phyloP scores from a whole-genome alignment of 1,284 basidiomycete species.

The Pyrrhoderma noxium region DNA sequence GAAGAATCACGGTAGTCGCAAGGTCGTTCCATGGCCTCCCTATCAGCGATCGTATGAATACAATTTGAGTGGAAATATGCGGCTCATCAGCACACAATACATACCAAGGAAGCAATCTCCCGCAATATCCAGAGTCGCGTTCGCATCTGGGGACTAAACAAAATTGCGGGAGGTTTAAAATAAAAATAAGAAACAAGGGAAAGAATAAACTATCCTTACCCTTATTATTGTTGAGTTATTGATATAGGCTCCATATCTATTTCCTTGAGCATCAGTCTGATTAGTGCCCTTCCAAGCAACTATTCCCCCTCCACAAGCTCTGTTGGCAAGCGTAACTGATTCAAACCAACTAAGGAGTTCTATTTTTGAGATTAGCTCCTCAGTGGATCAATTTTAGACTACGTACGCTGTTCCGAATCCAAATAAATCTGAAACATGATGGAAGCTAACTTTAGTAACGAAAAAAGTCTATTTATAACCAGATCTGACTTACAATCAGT shows the following conservation, averaged over 20 bases:
- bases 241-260: slow-evolving; percentile 57
- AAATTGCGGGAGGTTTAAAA: background rate
- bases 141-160: slow-evolving; percentile 52
- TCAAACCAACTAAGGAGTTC: slow-evolving; percentile 48
- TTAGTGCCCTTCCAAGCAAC: slow-evolving; percentile 56
- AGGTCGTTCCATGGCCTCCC: slow-evolving; percentile 60
- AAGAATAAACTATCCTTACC: slow-evolving; percentile 28
- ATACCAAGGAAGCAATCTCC: slow-evolving; percentile 46
- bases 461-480: background rate
- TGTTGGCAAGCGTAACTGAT: slow-evolving; percentile 49
- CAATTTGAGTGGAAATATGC: background rate
- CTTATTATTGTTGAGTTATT: slow-evolving; percentile 50
- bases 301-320: slow-evolving; percentile 56
- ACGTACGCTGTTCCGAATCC: slow-evolving; percentile 51
- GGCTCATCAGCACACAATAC: background rate
- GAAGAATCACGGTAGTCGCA: slow-evolving; percentile 46
- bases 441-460: slow-evolving; percentile 7
- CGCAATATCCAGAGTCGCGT: slow-evolving; percentile 38
- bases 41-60: slow-evolving; percentile 18
- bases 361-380: background rate
- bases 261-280: slow-evolving; percentile 43
- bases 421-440: slow-evolving; percentile 37
- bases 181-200: background rate
- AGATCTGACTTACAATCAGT: slow-evolving; percentile 53
- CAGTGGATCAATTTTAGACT: background rate